Percentiles rank a stretch among this genome's conserved stretches.
phyloP scores from a whole-genome alignment of 2,329 filamentous ascomycete species.

The Curvularia sp. region DNA sequence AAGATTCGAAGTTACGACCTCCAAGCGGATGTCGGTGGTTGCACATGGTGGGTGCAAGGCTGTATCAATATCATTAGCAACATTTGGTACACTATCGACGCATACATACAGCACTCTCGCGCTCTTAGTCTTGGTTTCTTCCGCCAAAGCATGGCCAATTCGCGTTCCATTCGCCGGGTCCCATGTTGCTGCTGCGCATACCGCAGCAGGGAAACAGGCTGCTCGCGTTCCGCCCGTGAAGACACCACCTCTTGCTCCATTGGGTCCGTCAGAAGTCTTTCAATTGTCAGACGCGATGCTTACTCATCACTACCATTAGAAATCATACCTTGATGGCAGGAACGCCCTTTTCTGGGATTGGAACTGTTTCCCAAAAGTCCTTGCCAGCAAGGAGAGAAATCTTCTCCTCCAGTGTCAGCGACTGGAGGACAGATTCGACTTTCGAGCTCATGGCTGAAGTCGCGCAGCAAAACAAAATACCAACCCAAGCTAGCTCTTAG shows the following conservation, averaged over 20 bases:
- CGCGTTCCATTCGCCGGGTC: slow-evolving; percentile 64
- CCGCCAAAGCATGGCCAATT: slow-evolving; percentile 70
- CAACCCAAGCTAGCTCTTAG: background rate
- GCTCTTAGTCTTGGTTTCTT: slow-evolving; percentile 74
- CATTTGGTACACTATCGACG: no score
- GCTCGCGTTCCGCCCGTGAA: slow-evolving; percentile 71
- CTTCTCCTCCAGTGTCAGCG: slow-evolving; percentile 47
- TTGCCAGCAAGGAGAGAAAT: slow-evolving; percentile 46
- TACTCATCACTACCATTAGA: background rate
- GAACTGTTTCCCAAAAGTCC: slow-evolving; percentile 73
- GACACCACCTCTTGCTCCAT: slow-evolving; percentile 67
- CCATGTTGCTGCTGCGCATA: slow-evolving; percentile 74
- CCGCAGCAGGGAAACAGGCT: slow-evolving; percentile 76
- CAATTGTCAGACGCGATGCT: slow-evolving; percentile 3
- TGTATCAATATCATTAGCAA: slow-evolving; percentile 16
- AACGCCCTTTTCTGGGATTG: slow-evolving; percentile 64
- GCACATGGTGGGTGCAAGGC: slow-evolving; percentile 77
- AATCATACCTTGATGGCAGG: slow-evolving; percentile 59
- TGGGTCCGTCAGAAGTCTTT: slow-evolving; percentile 70
- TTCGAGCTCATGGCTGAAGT: slow-evolving; percentile 30
- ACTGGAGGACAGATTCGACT: slow-evolving; percentile 39
- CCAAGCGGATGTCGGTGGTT: slow-evolving; percentile 81
- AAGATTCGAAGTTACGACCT: slow-evolving; percentile 80
- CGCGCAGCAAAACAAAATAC: background rate
- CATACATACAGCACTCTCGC: slow-evolving; percentile 66